Conservation (phyloP, 2,329 filamentous ascomycete species). For the Parastagonospora avenae region DNA sequence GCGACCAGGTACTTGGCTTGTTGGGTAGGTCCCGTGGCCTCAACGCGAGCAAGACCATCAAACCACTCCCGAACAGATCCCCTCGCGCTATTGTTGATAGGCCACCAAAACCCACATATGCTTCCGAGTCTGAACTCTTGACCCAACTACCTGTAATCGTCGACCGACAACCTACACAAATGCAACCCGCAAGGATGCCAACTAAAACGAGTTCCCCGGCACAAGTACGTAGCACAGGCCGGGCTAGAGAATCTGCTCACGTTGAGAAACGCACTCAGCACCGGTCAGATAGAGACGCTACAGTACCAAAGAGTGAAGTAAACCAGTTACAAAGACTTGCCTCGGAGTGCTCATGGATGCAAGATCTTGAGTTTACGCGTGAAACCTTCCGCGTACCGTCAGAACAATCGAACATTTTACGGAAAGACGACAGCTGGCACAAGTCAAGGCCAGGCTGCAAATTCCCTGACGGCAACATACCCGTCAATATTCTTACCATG, state of each 20-base stretch:
- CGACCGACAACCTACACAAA: too few relatives aligned
- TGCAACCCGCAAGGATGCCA: too few relatives aligned
- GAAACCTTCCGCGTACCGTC: constrained; percentile 42
- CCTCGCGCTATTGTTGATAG: too few relatives aligned
- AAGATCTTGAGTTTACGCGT: constrained; percentile 25
- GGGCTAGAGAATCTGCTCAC: not conserved
- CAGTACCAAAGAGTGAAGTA: not conserved
- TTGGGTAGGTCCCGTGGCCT: too few relatives aligned
- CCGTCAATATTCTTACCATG: constrained; percentile 37
- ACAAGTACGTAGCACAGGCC: too few relatives aligned
- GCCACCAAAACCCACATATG: too few relatives aligned
- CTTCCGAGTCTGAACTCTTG: too few relatives aligned
- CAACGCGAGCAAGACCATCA: too few relatives aligned
- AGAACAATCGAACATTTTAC: constrained; percentile 58
- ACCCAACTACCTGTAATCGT: too few relatives aligned
- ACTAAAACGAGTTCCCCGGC: too few relatives aligned
- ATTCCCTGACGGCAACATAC: constrained; percentile 48
- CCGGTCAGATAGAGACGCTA: not conserved
- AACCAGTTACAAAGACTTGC: constrained; percentile 7
- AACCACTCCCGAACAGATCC: too few relatives aligned
- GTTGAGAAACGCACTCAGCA: not conserved
- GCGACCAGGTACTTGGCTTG: too few relatives aligned
- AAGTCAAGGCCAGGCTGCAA: constrained; percentile 38
- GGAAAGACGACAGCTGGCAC: constrained; percentile 46
- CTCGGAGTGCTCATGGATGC: constrained; percentile 29